Base-by-base conservation (phyloP, 441 rosid species). In the Brassica balearica region DNA sequence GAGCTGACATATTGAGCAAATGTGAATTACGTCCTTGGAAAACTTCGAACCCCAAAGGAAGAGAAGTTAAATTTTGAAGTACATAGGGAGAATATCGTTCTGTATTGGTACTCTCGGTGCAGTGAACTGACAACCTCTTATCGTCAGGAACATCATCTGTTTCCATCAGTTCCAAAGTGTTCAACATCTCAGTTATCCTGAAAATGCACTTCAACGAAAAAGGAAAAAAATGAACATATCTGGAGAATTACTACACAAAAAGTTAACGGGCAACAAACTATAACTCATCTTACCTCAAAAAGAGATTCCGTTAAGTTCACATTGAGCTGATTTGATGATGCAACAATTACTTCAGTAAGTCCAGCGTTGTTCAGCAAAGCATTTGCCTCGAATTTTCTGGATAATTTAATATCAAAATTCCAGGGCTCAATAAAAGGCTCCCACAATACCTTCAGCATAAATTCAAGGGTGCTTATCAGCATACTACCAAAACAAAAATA, bases 381-480 rank as follows among this genome's bases (percentile, higher is more conserved):
- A 77, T 84, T 91, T 61, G 72, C 78, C 84, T 87, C 92, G 34
- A 82, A 80, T 80, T 84, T 90, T 81, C 87, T 81, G 46, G 78
- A 82, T 73, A 92, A 48, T 67, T 81, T 79, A 29, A 91, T 73
- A 76, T 90, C 87, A 85, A 96, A 90, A 66, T 82, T 88, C 97
- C 98, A 96, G 36, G 92, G 97, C 88, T 96, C 97, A 11, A 93
- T 76, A 85, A 93, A 92, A 76, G 98, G 96, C 87, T 96, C 97
- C 98, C 97, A 92, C 71, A 86, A 82, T 67, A 93, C 99, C 99
- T 96, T 80, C 63, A 79, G 71, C 62, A 62, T 72, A 41, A 27
- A 80, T 48, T 71, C 74, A 70, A 36, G 32, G 32, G 83, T 48
- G 51, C 68, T 63, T 71, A 78, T 81, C 53, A 75, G 77, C 63